These are phyloP conservation scores for Pythium brachiatum DNA, from an alignment of 352 stramenopile species.

Conservation along the genomic window DNA sequence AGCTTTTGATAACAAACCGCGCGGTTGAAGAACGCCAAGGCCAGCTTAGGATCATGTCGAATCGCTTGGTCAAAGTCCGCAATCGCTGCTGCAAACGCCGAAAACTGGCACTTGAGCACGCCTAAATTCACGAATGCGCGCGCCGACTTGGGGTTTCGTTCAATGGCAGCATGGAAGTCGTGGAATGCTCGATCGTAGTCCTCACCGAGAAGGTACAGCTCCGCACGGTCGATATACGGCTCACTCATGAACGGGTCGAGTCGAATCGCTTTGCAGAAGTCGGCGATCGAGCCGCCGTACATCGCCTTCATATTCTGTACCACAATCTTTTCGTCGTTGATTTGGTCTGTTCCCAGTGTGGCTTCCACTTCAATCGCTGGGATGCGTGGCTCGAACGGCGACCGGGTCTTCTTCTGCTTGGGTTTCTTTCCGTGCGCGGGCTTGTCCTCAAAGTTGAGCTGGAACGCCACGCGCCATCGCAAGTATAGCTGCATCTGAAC, in stretches of 20 bases:
- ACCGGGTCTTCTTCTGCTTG: constrained; percentile 21
- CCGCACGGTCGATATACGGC: constrained; percentile 64
- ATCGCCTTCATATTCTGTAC: constrained; percentile 50
- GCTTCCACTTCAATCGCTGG: constrained; percentile 46
- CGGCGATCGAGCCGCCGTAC: constrained; percentile 47
- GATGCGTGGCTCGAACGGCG: constrained; percentile 44
- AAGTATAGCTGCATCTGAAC: constrained; percentile 73
- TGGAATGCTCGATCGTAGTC: constrained; percentile 62
- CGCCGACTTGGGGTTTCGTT: constrained; percentile 44
- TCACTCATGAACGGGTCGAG: constrained; percentile 53
- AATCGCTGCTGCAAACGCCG: constrained; percentile 57
- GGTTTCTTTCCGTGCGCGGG: background rate
- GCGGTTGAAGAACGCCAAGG: constrained; percentile 60
- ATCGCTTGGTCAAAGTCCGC: constrained; percentile 67
- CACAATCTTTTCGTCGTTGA: constrained; percentile 48
- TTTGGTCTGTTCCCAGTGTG: constrained; percentile 35
- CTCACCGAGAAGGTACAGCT: constrained; percentile 58
- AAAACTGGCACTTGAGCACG: constrained; percentile 81
- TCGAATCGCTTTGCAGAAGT: constrained; percentile 65
- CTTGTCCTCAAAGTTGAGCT: constrained; percentile 41
- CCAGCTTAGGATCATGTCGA: constrained; percentile 35
- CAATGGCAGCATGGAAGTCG: constrained; percentile 53
- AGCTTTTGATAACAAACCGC: constrained; percentile 72
- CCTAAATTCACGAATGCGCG: constrained; percentile 60
- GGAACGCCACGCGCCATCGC: constrained; percentile 52